Conservation (phyloP, 2,329 filamentous ascomycete genomes). For the Berkeleyomyces basicola region DNA sequence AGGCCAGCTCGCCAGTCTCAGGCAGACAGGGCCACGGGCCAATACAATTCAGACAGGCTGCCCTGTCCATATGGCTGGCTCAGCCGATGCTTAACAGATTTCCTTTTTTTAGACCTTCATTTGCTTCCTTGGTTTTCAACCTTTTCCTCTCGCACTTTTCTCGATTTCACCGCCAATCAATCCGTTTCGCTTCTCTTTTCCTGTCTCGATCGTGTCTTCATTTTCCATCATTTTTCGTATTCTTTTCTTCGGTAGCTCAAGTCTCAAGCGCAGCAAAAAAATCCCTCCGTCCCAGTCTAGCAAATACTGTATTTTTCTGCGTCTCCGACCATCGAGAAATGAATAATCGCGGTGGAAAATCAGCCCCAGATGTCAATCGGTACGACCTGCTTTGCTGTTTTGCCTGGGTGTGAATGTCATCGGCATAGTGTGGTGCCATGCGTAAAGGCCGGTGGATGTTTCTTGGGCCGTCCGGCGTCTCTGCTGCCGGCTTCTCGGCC, state of each 20-base stretch:
- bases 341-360: conserved; percentile 92
- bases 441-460: conserved; percentile 3
- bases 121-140: conserved; percentile 3
- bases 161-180: background rate
- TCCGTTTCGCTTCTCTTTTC: background rate
- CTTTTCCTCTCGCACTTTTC: conserved; percentile 4
- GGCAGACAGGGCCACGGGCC: background rate
- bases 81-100: background rate
- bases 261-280: background rate
- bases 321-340: conserved; percentile 47
- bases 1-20: background rate
- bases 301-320: background rate
- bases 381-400: conserved; percentile 30
- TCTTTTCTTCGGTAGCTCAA: conserved; percentile 1
- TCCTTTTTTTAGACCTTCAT: conserved; percentile 7
- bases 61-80: background rate
- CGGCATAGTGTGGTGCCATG: background rate
- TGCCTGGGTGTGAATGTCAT: conserved; percentile 15
- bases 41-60: background rate
- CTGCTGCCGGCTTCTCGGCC: background rate
- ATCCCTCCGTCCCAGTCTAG: background rate
- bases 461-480: background rate
- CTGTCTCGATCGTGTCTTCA: background rate
- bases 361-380: conserved; percentile 99
- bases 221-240: background rate